Base-by-base conservation (phyloP, 306 rosid genomes). In the Prosopis cineraria region DNA sequence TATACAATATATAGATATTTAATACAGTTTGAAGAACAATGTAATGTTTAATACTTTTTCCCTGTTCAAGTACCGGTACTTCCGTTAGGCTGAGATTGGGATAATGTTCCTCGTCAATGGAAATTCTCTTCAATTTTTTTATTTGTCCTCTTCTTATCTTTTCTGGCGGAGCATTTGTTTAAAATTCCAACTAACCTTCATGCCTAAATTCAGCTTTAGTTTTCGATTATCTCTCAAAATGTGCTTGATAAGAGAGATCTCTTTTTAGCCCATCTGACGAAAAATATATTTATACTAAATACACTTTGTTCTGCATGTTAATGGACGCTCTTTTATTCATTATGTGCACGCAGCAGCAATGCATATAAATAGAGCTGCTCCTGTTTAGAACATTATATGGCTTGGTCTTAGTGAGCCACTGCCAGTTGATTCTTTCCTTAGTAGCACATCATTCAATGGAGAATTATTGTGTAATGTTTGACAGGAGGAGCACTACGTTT, bases 401-500 rank as follows among this genome's bases (percentile, higher is more conserved):
- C 36, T 36, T 34, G 22, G 47, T 20, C 65, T 53, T 20, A 39
- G 34, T 39, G 71, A 44, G 19, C 71, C 19, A 24, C 72, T 67
- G 33, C 20, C 72, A 39, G 33, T 67, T 39, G 30, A 39, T 67
- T 36, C 17, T 40, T 67, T 22, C 31, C 72, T 66, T 66, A 20
- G 16, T 17, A 22, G 29, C 34, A 67, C n/a, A 34, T 40, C 34
- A 13, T 12, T 34, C 17, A 36, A 22, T 67, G 2, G 3, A 6
- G 72, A 67, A 60, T 81, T 65, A 59, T 9, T 83, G 19, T 79
- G 9, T 64, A 14, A 63, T 30, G 31, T 73, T 76, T 75, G 76
- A 73, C 87, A 90, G 97, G 99, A 95, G 82, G 94, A 95, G 81
- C 99, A 88, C 83, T 87, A 82, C 37, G 90, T 93, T 70, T 91